phyloP scores from a whole-genome alignment of 768 basidiomycete genomes.

The Paxillus involutus region DNA sequence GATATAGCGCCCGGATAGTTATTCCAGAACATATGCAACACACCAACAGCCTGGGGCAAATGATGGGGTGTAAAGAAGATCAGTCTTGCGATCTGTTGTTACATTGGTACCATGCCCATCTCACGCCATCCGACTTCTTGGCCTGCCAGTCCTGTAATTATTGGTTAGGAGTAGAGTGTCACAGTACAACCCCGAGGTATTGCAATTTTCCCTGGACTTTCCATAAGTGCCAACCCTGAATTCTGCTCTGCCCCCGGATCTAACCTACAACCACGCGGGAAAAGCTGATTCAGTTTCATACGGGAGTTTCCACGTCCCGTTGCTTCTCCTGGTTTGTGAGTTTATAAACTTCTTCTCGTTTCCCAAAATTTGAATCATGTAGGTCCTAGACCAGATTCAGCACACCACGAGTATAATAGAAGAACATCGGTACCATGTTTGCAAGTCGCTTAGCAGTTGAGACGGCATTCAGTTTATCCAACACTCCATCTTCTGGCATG shows the following conservation, averaged over 20 bases:
- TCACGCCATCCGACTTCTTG: too few species aligned
- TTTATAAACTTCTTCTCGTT: constrained; percentile 80
- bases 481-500: constrained; percentile 76
- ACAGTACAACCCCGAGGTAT: too few species aligned
- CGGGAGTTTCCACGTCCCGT: background rate
- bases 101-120: too few species aligned
- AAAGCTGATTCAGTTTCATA: background rate
- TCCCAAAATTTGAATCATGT: constrained; percentile 87
- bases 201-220: constrained; percentile 3
- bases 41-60: too few species aligned
- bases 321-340: constrained; percentile 46
- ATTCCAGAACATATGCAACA: too few species aligned
- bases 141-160: too few species aligned
- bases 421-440: constrained; percentile 67
- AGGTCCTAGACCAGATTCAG: constrained; percentile 55
- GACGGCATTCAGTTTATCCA: constrained; percentile 86
- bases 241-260: constrained; percentile 8
- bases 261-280: background rate
- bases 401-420: background rate
- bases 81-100: too few species aligned
- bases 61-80: too few species aligned
- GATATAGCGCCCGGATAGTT: too few species aligned
- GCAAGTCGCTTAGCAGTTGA: constrained; percentile 91
- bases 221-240: constrained; percentile 2
- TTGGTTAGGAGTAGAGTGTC: background rate